Evolutionary conservation across 106 monocot genomes (phyloP).

Genomic region (Allium cepa): DNA sequence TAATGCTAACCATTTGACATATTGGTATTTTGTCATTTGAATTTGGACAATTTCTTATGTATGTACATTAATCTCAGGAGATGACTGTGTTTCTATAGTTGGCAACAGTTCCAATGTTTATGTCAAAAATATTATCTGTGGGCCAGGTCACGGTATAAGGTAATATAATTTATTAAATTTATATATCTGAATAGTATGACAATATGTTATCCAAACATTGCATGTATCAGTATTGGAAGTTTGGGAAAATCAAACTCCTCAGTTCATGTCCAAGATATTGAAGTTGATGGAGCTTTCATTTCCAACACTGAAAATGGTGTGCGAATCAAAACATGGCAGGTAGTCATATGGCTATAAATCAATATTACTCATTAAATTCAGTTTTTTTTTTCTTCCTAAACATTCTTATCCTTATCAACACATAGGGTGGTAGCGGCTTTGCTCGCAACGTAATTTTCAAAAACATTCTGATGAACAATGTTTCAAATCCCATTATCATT

Average conservation of each 20-base stretch:
- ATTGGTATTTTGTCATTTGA: too few species aligned
- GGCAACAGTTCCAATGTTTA: slow-evolving; percentile 36
- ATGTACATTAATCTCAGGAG: slow-evolving; percentile 26
- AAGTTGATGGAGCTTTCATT: slow-evolving; percentile 39
- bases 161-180: slow-evolving; percentile 4
- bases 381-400: too few species aligned
- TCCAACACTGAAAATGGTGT: slow-evolving; percentile 64
- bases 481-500: slow-evolving; percentile 74
- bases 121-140: slow-evolving; percentile 51
- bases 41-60: too few species aligned
- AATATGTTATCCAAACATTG: not conserved
- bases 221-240: slow-evolving; percentile 62
- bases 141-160: slow-evolving; percentile 94
- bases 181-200: not conserved
- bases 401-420: not conserved
- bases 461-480: slow-evolving; percentile 53
- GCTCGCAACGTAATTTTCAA: slow-evolving; percentile 41
- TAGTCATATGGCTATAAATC: slow-evolving; percentile 2
- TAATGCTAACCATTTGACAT: too few species aligned
- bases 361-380: not conserved
- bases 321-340: slow-evolving; percentile 95
- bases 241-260: slow-evolving; percentile 44
- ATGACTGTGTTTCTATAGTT: slow-evolving; percentile 82
- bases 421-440: slow-evolving; percentile 51
- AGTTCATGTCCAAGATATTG: slow-evolving; percentile 31